Evolutionary conservation across 2,329 filamentous ascomycete genomes (phyloP).

Genomic region (Aspergillus texensis): DNA sequence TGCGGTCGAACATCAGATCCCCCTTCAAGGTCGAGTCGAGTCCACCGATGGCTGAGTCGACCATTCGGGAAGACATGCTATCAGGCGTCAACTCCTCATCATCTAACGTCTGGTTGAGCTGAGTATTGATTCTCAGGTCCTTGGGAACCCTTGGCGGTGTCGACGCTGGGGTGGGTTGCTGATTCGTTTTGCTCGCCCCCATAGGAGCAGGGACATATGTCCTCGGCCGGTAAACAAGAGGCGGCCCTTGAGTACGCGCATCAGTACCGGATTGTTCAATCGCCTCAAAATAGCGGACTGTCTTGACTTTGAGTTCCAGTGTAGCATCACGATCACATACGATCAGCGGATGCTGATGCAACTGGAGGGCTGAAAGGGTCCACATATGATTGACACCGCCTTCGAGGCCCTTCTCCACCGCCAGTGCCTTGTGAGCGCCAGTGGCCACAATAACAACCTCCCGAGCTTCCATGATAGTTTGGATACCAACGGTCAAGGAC

Average conservation of each 20-base stretch:
- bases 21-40: constrained; percentile 44
- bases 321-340: constrained; percentile 82
- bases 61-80: constrained; percentile 52
- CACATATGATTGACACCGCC: constrained; percentile 87
- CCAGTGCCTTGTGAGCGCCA: constrained; percentile 77
- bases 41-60: constrained; percentile 49
- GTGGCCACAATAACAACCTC: constrained; percentile 84
- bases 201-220: constrained; percentile 39
- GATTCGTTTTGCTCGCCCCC: constrained; percentile 22
- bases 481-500: constrained; percentile 82
- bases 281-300: constrained; percentile 72
- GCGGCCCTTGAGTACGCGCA: constrained; percentile 46
- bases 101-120: constrained; percentile 38
- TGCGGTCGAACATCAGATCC: constrained; percentile 47
- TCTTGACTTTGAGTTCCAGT: constrained; percentile 72
- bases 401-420: constrained; percentile 78
- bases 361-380: constrained; percentile 79
- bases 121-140: constrained; percentile 50
- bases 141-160: constrained; percentile 39
- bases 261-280: constrained; percentile 66
- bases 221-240: constrained; percentile 43
- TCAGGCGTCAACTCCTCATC: constrained; percentile 52
- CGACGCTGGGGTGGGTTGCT: constrained; percentile 29
- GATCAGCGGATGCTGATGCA: constrained; percentile 80
- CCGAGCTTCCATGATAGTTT: constrained; percentile 77